Base-by-base conservation (phyloP, 2,329 filamentous ascomycete genomes). In the Talaromyces islandicus region DNA sequence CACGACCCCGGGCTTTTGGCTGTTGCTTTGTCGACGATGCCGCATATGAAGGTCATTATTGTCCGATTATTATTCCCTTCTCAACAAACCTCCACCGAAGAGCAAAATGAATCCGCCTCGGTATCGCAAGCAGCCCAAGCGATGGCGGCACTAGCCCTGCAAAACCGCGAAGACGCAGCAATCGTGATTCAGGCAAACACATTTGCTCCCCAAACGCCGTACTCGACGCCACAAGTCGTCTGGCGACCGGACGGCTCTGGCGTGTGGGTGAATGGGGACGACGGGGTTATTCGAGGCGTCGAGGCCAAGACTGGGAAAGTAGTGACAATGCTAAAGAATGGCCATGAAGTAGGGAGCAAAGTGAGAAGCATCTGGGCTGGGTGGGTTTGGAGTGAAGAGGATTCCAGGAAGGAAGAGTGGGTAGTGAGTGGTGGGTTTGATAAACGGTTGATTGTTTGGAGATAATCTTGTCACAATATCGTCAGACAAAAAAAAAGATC, bases 391-490 rank as follows among this genome's bases (percentile, higher is more conserved):
- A 64, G 67, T n/a, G n/a, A n/a, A 21, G 64, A 64, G 57, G 63
- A 69, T 30, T 63, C 63, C 38, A 65, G 64, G 65, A 35, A 35
- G 14, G 76, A 78, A 61, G 85, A 87, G 69, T 78, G 81, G 70
- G 67, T 88, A 58, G 76, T 88, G 30, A 86, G 83, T 71, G 85
- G 85, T 25, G 86, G 85, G 1, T 88, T 88, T 71, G 85, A 88
- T 72, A 84, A 84, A 67, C 80, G 73, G 63, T 70, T 88, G 62
- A 78, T 87, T 63, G 70, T 87, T 35, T 88, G 85, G 85, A 77
- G 71, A 60, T 41, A 4, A 32, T n/a, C n/a, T n/a, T n/a, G n/a
- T n/a, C n/a, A n/a, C n/a, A n/a, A 24, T 21, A 14, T 35, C 1
- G 11, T 14, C 12, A 14, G 5, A 14, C 9, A 35, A n/a, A n/a